Conservation (phyloP, 2,329 filamentous ascomycete species). For the Colletotrichum australisinense region DNA sequence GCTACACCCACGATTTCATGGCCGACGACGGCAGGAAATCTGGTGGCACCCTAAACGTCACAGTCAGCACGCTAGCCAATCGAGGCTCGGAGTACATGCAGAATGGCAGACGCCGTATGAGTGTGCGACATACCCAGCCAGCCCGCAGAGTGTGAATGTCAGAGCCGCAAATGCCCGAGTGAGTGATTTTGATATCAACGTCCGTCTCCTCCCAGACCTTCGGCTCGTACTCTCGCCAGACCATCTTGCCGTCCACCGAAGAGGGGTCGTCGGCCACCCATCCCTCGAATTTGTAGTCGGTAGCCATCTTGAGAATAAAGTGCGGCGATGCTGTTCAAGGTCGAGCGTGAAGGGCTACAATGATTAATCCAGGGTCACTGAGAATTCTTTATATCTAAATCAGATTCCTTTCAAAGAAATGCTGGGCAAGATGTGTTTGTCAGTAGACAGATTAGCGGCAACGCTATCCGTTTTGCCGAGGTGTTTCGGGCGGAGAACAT, state of each 20-base stretch:
- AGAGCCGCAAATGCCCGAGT: conserved; percentile 74
- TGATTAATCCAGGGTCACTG: too few species aligned
- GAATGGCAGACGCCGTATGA: conserved; percentile 34
- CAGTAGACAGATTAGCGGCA: background rate
- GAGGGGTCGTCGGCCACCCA: conserved; percentile 57
- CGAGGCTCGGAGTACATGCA: conserved; percentile 32
- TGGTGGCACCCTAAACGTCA: background rate
- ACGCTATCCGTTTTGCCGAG: background rate
- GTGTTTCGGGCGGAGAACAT: background rate
- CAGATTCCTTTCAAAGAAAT: background rate
- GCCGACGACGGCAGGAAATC: conserved; percentile 60
- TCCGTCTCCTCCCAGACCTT: conserved; percentile 74
- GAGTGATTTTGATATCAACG: conserved; percentile 72
- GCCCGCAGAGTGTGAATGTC: conserved; percentile 69
- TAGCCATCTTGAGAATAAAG: conserved; percentile 41
- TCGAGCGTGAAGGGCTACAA: too few species aligned
- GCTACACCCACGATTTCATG: conserved; percentile 73
- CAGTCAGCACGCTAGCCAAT: conserved; percentile 28
- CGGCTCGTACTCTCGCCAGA: conserved; percentile 67
- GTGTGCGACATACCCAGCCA: conserved; percentile 58
- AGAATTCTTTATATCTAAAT: background rate
- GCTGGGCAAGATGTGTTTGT: background rate
- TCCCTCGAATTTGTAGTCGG: conserved; percentile 60
- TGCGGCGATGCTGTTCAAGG: background rate
- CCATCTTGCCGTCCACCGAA: conserved; percentile 61